Conservation (phyloP, 2,329 filamentous ascomycete genomes). For the Clonostachys solani region DNA sequence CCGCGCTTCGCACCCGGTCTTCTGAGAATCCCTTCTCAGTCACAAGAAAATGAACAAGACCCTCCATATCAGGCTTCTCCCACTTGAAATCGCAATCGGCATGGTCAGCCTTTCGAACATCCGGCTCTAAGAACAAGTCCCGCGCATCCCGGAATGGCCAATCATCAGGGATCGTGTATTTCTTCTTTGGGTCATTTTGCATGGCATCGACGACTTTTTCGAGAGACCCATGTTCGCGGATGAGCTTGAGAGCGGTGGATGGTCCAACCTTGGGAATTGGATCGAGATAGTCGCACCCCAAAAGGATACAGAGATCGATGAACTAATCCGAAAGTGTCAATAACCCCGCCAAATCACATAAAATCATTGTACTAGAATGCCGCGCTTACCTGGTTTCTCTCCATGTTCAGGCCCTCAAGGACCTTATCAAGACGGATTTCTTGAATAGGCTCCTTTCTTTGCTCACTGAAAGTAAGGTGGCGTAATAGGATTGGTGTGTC, state of each 20-base stretch:
- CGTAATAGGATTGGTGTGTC: constrained; percentile 85
- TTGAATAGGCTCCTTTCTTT: constrained; percentile 95
- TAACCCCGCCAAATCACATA: not conserved
- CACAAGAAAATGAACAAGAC: constrained; percentile 84
- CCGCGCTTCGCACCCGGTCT: constrained; percentile 80
- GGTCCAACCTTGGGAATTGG: constrained; percentile 94
- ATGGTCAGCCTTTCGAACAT: constrained; percentile 79
- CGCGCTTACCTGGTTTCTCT: constrained; percentile 68
- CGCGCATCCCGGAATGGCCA: constrained; percentile 95
- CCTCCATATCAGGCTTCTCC: constrained; percentile 89
- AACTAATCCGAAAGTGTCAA: constrained; percentile 53
- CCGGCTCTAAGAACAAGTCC: constrained; percentile 85
- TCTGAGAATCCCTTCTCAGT: constrained; percentile 96
- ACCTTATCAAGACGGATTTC: constrained; percentile 89
- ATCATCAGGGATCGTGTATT: constrained; percentile 86
- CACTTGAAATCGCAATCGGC: constrained; percentile 95
- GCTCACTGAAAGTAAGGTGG: constrained; percentile 95
- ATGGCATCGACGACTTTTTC: constrained; percentile 84
- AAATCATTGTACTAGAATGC: not conserved
- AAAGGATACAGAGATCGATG: constrained; percentile 94
- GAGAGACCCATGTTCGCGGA: constrained; percentile 84
- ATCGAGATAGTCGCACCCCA: constrained; percentile 97
- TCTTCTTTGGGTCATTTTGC: constrained; percentile 70
- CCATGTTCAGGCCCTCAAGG: constrained; percentile 83
- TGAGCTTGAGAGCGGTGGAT: constrained; percentile 86